Conservation (phyloP, 2,329 filamentous ascomycete species). For the Hymenoscyphus occultus region DNA sequence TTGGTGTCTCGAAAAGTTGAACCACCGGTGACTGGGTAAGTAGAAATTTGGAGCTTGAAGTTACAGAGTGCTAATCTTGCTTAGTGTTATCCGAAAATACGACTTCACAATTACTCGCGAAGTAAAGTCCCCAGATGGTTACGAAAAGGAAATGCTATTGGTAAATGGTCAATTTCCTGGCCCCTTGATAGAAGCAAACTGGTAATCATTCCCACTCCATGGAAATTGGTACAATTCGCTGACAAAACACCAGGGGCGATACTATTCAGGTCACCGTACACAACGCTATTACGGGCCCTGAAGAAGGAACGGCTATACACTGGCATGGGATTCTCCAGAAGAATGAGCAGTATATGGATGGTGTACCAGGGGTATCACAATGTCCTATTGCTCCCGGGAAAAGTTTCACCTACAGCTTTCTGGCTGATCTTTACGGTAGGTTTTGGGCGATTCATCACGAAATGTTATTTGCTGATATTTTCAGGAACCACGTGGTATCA, state of each 20-base stretch:
- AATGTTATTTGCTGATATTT: neutral
- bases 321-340: conserved; percentile 49
- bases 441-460: neutral
- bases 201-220: conserved; percentile 14
- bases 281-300: conserved; percentile 57
- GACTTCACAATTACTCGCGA: conserved; percentile 34
- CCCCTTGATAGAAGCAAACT: conserved; percentile 38
- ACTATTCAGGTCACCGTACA: conserved; percentile 61
- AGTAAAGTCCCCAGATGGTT: conserved; percentile 40
- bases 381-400: conserved; percentile 59
- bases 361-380: conserved; percentile 51
- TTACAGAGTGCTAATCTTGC: neutral
- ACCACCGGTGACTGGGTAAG: conserved; percentile 18
- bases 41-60: neutral
- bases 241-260: conserved; percentile 30
- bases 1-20: neutral
- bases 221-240: neutral
- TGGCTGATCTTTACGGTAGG: conserved; percentile 40
- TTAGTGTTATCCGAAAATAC: conserved; percentile 38
- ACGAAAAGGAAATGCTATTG: conserved; percentile 23
- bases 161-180: conserved; percentile 37
- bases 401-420: conserved; percentile 32
- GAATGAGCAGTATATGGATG: conserved; percentile 40
- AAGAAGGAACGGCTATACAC: conserved; percentile 41
- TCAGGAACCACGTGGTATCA: conserved; percentile 54